Evolutionary conservation across 139 green algal species (phyloP), one percentile per base, ranked within the genome.

Genomic region (Chara braunii): DNA sequence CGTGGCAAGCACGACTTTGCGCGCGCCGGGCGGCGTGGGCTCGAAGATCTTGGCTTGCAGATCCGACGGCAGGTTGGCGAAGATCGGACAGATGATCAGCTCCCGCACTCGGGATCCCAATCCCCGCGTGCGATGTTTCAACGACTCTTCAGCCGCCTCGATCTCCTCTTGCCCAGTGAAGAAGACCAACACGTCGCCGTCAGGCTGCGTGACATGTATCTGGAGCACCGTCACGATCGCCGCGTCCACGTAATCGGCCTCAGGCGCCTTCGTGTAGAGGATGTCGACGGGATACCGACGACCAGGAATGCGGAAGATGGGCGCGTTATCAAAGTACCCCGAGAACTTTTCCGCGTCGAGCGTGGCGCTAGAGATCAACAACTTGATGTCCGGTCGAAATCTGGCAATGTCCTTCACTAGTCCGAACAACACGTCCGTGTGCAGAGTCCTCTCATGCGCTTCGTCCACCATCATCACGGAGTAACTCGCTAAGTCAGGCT

Each of bases 161-260:
- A 98, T 98, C 80, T 98, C 92, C 73, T 98, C 92, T 69, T 94
- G 90, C 1, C 92, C 92, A 0, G 91, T 98, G 37, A 96, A 80
- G 77, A 98, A 98, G 42, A 98, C 86, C 32, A 98, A 81, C 26
- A 98, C 79, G 67, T 98, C 92, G 2, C 92, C 92, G 23, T 80
- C 18, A 6, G 85, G 68, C 63, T 72, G 63, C 9, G 75, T 90
- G 26, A 87, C 84, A 77, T 97, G 91, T 23, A 97, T 90, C 72
- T 84, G 78, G 18, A 82, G 81, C 31, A 83, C 75, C n/a, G 90
- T 95, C 1, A 88, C 81, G 23, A 95, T 83, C 2, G 58, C 23
- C 2, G 78, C 78, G 43, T 95, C 88, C 26, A 97, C 77, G 74
- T 96, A 97, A 82, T 97, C 90, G 9, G 88, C 90, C 80, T 87